Percentiles rank a stretch among this genome's conserved stretches.
Conservation (phyloP, 2,329 filamentous ascomycete genomes). For the Paraphoma sp. region DNA sequence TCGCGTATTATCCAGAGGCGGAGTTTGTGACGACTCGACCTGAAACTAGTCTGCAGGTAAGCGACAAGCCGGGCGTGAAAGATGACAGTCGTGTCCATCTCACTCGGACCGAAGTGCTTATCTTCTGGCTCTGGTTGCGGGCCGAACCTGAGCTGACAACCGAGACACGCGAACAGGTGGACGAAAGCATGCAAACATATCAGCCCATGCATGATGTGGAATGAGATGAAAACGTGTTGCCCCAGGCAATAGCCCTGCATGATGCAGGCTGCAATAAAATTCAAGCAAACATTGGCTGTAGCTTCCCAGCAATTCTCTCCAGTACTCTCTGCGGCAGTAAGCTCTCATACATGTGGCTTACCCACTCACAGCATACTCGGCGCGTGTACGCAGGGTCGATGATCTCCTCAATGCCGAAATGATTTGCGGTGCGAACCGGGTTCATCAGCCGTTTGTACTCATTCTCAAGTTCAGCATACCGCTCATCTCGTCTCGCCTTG, state of each 20-base stretch:
- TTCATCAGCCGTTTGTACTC: constrained; percentile 70
- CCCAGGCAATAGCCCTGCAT: background rate
- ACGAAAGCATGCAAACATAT: background rate
- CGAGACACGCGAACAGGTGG: background rate
- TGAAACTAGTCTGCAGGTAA: constrained; percentile 3
- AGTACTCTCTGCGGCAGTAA: constrained; percentile 59
- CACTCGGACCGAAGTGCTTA: background rate
- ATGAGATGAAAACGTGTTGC: background rate
- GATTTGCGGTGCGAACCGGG: constrained; percentile 68
- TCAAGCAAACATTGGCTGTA: constrained; percentile 43
- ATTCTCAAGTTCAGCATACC: constrained; percentile 64
- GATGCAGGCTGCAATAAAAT: background rate
- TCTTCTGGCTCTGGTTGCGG: background rate
- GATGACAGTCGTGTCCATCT: background rate
- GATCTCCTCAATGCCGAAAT: constrained; percentile 70
- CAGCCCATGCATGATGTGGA: background rate
- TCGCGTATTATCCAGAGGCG: background rate
- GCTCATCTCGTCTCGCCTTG: constrained; percentile 54
- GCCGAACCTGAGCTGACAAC: background rate
- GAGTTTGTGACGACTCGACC: background rate
- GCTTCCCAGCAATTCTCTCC: constrained; percentile 48
- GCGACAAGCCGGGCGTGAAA: background rate
- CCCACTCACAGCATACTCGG: constrained; percentile 62
- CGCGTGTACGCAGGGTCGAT: constrained; percentile 68
- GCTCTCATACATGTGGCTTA: constrained; percentile 61